Evolutionary conservation across 2,329 filamentous ascomycete species (phyloP).

Genomic region (Penicillium sp.): DNA sequence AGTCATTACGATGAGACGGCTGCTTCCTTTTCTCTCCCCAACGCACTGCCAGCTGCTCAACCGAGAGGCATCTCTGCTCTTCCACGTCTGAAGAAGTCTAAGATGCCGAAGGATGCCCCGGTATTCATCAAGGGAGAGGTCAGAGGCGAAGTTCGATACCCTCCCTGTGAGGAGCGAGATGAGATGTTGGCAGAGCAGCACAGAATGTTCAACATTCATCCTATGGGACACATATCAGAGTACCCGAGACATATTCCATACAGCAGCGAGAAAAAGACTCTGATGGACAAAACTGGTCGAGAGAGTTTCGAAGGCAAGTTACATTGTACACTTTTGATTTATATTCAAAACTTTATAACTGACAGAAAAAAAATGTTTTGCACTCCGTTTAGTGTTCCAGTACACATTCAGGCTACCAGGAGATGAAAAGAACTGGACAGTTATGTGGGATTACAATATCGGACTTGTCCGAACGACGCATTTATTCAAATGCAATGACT

Average conservation of each 20-base stretch:
- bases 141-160: slow-evolving; percentile 67
- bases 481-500: slow-evolving; percentile 87
- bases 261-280: slow-evolving; percentile 88
- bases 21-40: neutral
- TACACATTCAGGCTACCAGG: slow-evolving; percentile 74
- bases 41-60: neutral
- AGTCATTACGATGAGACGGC: neutral
- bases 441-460: slow-evolving; percentile 97
- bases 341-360: neutral
- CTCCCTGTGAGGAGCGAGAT: slow-evolving; percentile 66
- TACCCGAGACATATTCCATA: slow-evolving; percentile 81
- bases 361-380: slow-evolving; percentile 1
- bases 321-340: neutral
- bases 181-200: slow-evolving; percentile 56
- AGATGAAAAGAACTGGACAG: slow-evolving; percentile 63
- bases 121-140: slow-evolving; percentile 59
- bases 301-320: slow-evolving; percentile 82
- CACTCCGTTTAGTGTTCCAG: slow-evolving; percentile 37
- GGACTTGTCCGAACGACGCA: slow-evolving; percentile 91
- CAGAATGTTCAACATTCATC: slow-evolving; percentile 61
- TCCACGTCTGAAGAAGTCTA: slow-evolving; percentile 28
- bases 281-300: slow-evolving; percentile 78
- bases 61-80: neutral
- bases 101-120: slow-evolving; percentile 62
- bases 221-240: slow-evolving; percentile 56